These are phyloP conservation scores for Kokia cookei DNA, from an alignment of 441 rosid species.

Conservation along the genomic window DNA sequence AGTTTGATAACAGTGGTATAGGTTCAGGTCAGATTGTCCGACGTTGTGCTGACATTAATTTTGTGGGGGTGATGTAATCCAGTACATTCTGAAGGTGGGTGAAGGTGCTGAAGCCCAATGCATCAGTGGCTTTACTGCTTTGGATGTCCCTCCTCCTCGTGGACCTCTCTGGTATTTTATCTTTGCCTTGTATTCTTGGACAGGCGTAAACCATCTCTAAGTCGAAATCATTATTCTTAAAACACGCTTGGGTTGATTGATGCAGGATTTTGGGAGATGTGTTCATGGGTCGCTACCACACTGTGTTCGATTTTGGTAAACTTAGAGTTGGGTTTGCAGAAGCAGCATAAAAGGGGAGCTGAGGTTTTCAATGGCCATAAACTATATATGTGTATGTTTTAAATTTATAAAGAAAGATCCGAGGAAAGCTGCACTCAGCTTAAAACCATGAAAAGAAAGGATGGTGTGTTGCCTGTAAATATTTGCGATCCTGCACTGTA, in stretches of 20 bases:
- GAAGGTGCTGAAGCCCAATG: constrained; percentile 54
- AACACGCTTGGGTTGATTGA: background rate
- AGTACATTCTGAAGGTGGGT: constrained; percentile 68
- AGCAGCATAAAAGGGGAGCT: constrained; percentile 21
- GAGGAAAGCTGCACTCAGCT: background rate
- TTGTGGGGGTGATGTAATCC: constrained; percentile 17
- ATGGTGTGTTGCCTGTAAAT: constrained; percentile 18
- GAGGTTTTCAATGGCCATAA: background rate
- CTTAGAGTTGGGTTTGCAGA: constrained; percentile 58
- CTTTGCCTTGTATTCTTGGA: background rate
- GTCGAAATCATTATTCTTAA: background rate
- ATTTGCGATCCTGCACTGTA: background rate
- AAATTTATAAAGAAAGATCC: background rate
- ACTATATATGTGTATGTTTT: background rate
- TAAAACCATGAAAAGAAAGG: background rate
- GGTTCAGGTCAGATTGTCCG: constrained; percentile 14
- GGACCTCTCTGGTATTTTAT: constrained; percentile 63
- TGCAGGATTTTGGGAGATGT: constrained; percentile 67
- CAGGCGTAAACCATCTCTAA: background rate
- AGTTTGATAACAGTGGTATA: background rate
- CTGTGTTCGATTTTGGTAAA: constrained; percentile 53
- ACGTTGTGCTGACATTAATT: background rate
- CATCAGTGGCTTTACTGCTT: constrained; percentile 60
- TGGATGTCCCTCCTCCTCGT: constrained; percentile 63
- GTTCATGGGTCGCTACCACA: constrained; percentile 72